Percentiles rank a stretch among this genome's conserved stretches.
These are phyloP conservation scores for Colletotrichum tabaci DNA, from an alignment of 2,329 filamentous ascomycete genomes.

Conservation along the genomic window DNA sequence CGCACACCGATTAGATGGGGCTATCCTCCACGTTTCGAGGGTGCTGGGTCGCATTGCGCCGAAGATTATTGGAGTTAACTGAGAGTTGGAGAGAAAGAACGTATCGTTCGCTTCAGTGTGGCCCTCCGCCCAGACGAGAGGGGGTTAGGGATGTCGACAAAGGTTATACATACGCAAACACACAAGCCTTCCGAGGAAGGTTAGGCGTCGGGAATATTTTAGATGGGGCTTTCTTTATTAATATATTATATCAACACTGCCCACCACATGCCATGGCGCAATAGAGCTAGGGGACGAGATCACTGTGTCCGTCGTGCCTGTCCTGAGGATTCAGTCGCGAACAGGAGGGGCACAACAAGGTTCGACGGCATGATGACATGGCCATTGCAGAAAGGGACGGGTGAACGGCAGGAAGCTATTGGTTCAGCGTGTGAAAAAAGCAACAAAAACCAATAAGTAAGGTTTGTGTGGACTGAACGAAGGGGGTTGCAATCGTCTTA, in stretches of 20 bases:
- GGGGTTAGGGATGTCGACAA: background rate
- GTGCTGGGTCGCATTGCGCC: background rate
- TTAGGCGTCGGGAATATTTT: constrained; percentile 7
- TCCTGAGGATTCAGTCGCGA: background rate
- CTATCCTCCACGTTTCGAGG: background rate
- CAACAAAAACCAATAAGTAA: no score
- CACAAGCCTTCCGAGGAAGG: background rate
- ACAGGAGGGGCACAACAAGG: background rate
- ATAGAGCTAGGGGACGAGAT: background rate
- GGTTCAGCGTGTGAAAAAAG: no score
- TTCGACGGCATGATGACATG: background rate
- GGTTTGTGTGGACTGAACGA: no score
- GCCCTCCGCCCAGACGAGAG: background rate
- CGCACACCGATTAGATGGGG: background rate
- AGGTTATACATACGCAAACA: constrained; percentile 5
- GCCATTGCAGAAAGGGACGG: background rate
- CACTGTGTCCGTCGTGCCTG: background rate
- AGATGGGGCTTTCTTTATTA: constrained; percentile 6
- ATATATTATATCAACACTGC: background rate
- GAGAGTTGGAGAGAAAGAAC: background rate
- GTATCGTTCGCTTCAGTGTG: constrained; percentile 2
- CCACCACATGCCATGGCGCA: no score
- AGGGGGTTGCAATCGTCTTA: no score
- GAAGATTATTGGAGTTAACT: background rate
- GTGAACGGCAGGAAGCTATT: background rate